Evolutionary conservation across 495 filamentous ascomycete species (phyloP), one percentile per base, ranked within the genome.

Genomic region (Glonium stellatum): DNA sequence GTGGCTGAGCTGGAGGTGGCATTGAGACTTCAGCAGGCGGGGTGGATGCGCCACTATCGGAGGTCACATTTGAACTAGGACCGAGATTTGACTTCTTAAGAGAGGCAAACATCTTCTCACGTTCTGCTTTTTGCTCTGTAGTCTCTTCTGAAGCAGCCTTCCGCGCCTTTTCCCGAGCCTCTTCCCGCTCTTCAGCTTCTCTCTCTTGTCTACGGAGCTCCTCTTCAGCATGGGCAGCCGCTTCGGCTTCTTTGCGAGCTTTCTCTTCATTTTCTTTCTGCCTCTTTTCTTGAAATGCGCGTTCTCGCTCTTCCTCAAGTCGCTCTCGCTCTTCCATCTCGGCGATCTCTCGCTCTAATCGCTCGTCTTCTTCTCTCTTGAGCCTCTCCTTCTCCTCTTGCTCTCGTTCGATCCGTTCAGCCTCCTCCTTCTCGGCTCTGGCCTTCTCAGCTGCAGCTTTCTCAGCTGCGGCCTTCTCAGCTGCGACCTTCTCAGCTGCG

Each of bases 11-110:
- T 13, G 75, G 71, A 3, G 76, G 73, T 39, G 72, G 68, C 66
- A 76, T 71, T 44, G 71, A 58, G 15, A 67, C 58, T 22, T 69
- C 67, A 1, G 69, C 71, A 34, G 60, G 58, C 10, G 70, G 68
- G 13, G 83, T 84, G 21, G 76, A 76, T 52, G 79, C 70, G 39
- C 82, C 82, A 58, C 80, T 83, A 31, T 78, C 79, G n/a, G 55
- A 72, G n/a, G 80, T 31, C 5, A 75, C 77, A 31, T 69, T 68
- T 12, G 70, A 68, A 31, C 78, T 75, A 57, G 71, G 66, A 25
- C 82, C 80, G 13, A 78, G 75, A 1, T 76, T 75, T 61, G 77
- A 69, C 72, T 81, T 84, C 76, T 81, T 84, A 47, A 85, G 74
- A 8, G 78, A 75, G 12, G 79, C 76, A 61, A 85, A 84, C 34